phyloP scores from a whole-genome alignment of 169 alveolate species.

The Cryptosporidium sp. region DNA sequence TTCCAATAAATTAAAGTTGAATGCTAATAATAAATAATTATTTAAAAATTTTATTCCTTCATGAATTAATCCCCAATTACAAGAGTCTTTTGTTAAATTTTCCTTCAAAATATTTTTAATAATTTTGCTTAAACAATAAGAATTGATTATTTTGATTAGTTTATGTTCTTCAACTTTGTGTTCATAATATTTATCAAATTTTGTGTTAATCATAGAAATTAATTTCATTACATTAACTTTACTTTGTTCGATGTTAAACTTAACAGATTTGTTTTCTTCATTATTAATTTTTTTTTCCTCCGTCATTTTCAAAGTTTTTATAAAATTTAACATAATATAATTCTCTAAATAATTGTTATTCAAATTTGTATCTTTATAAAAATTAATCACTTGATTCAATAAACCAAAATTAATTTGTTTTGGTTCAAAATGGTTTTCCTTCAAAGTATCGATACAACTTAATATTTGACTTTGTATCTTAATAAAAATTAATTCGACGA shows the following conservation, averaged over 20 bases:
- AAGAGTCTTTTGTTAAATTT: constrained; percentile 1
- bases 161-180: neutral
- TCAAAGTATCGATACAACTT: neutral
- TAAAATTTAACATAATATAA: neutral
- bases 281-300: neutral
- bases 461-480: constrained; percentile 5
- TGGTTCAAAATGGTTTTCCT: neutral
- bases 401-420: neutral
- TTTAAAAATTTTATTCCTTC: constrained; percentile 42
- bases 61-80: constrained; percentile 11
- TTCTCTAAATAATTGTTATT: neutral
- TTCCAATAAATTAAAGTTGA: neutral
- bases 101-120: constrained; percentile 8
- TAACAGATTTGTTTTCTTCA: neutral
- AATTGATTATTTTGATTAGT: constrained; percentile 9
- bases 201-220: neutral
- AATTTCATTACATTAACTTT: neutral
- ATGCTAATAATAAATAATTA: constrained; percentile 22
- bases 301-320: neutral
- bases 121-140: neutral
- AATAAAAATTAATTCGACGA: neutral
- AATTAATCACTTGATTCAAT: neutral
- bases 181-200: constrained; percentile 1
- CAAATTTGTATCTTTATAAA: neutral
- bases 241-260: neutral